Percentiles rank a stretch among this genome's conserved stretches.
These are phyloP conservation scores for Paratrimastix pyriformis DNA, from an alignment of 78 protist genomes.

Conservation along the genomic window DNA sequence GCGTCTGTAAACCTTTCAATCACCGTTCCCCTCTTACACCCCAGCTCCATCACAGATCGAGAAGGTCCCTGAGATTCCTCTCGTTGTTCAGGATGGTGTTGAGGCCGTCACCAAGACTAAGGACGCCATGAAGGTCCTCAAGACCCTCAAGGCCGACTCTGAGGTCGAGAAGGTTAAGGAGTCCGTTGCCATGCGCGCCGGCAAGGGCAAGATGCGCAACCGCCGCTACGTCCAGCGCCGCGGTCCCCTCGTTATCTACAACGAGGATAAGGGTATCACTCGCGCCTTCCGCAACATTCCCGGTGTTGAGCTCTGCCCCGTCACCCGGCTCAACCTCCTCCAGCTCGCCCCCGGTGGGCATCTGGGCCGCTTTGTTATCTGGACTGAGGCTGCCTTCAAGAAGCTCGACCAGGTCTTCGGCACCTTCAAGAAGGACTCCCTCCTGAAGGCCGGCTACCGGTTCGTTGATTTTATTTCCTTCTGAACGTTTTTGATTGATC, in stretches of 20 bases:
- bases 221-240: conserved; percentile 83
- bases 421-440: conserved; percentile 27
- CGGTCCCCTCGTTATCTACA: conserved; percentile 94
- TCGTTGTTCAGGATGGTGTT: conserved; percentile 72
- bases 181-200: conserved; percentile 74
- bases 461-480: not conserved
- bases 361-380: conserved; percentile 97
- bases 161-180: conserved; percentile 73
- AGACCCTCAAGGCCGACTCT: conserved; percentile 65
- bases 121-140: conserved; percentile 79
- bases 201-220: conserved; percentile 95
- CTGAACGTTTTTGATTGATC: too few relatives aligned
- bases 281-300: conserved; percentile 94
- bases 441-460: conserved; percentile 58
- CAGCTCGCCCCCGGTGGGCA: conserved; percentile 99
- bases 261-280: conserved; percentile 59
- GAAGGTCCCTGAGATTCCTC: conserved; percentile 85
- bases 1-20: not conserved
- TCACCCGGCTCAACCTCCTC: conserved; percentile 86
- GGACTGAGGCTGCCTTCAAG: conserved; percentile 95
- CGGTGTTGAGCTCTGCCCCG: conserved; percentile 89
- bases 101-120: conserved; percentile 75
- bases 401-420: conserved; percentile 77
- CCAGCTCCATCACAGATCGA: too few relatives aligned
- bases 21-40: too few relatives aligned